These are phyloP conservation scores for Lepiota brunneoincarnata DNA, from an alignment of 768 basidiomycete species.

Conservation along the genomic window DNA sequence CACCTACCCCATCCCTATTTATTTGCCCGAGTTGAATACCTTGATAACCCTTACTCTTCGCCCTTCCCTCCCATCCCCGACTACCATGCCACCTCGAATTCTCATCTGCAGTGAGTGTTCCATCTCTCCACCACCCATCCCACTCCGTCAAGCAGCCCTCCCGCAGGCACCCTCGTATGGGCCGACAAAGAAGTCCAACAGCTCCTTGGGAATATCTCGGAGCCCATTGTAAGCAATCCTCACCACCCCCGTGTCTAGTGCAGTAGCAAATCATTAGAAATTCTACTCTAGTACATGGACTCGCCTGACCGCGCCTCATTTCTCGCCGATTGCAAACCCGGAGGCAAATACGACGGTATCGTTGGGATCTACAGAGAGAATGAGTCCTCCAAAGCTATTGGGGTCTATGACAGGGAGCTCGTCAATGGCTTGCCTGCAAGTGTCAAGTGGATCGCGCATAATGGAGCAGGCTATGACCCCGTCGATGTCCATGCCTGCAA, in stretches of 20 bases:
- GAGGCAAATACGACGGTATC: slow-evolving; percentile 70
- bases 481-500: slow-evolving; percentile 78
- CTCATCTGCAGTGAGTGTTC: slow-evolving; percentile 35
- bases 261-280: not conserved
- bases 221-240: slow-evolving; percentile 63
- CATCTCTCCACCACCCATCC: not conserved
- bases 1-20: slow-evolving; percentile 9
- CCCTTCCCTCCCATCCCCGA: not conserved
- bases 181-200: slow-evolving; percentile 70
- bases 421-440: slow-evolving; percentile 61
- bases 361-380: slow-evolving; percentile 83
- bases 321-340: slow-evolving; percentile 55
- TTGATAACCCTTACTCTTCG: not conserved
- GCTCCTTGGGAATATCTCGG: slow-evolving; percentile 65
- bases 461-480: slow-evolving; percentile 91
- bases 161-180: slow-evolving; percentile 71
- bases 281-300: slow-evolving; percentile 38
- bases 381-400: slow-evolving; percentile 59
- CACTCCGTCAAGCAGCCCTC: not conserved
- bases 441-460: slow-evolving; percentile 88
- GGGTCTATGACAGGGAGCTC: slow-evolving; percentile 78
- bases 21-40: not conserved
- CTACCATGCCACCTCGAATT: slow-evolving; percentile 29
- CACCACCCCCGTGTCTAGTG: not conserved
- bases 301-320: slow-evolving; percentile 68